A percentile compares a stretch with the other conserved stretches of the same genome.
These are phyloP conservation scores for Prinsepia uniflora DNA, from an alignment of 306 rosid species.

Conservation along the genomic window DNA sequence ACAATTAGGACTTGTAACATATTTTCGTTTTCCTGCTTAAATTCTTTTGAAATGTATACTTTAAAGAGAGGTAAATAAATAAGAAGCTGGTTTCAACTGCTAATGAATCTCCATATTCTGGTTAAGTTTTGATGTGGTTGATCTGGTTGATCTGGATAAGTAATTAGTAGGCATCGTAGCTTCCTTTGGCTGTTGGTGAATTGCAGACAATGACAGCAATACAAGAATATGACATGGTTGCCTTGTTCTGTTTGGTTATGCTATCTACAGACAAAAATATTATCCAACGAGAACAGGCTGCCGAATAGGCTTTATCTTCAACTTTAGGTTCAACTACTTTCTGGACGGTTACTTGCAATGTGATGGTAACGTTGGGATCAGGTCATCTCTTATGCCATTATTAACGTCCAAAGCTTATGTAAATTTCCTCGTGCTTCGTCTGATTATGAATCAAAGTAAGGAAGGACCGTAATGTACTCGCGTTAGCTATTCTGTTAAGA, in stretches of 20 bases:
- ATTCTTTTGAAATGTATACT: slow-evolving; percentile 5
- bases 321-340: slow-evolving; percentile 13
- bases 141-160: background rate
- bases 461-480: background rate
- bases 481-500: background rate
- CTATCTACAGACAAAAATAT: background rate
- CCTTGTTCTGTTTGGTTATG: background rate
- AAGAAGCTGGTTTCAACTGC: slow-evolving; percentile 1
- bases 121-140: background rate
- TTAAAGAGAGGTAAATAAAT: slow-evolving; percentile 17
- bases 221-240: background rate
- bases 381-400: slow-evolving; percentile 25
- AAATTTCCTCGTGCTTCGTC: background rate
- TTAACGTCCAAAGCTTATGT: background rate
- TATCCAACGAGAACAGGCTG: background rate
- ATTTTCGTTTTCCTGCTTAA: background rate
- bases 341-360: slow-evolving; percentile 2
- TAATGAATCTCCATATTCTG: background rate
- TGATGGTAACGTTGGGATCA: slow-evolving; percentile 24
- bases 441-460: background rate
- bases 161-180: background rate
- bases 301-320: background rate
- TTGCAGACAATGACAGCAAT: background rate
- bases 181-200: background rate
- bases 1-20: slow-evolving; percentile 4